These are phyloP conservation scores for Apophysomyces trapeziformis DNA, from an alignment of 371 early-diverging fungal species.

Conservation along the genomic window DNA sequence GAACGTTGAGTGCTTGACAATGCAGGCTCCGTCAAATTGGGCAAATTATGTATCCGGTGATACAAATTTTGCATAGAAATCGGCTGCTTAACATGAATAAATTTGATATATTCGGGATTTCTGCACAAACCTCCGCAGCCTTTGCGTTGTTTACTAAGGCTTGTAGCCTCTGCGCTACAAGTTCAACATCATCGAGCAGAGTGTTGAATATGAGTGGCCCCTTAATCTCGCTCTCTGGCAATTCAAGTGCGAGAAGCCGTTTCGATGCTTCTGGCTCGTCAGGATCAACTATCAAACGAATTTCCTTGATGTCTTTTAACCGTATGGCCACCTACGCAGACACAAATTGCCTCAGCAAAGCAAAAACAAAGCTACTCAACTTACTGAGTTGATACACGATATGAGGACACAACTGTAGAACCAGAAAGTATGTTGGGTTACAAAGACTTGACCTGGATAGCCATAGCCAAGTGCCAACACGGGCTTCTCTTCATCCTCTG, in stretches of 20 bases:
- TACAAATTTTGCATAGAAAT: not conserved
- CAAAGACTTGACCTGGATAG: slow-evolving; percentile 49
- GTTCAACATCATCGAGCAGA: slow-evolving; percentile 47
- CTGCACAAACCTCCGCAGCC: slow-evolving; percentile 21
- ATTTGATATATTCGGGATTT: not conserved
- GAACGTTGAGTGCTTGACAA: not conserved
- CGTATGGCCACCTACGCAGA: slow-evolving; percentile 32
- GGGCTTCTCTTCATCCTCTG: slow-evolving; percentile 22
- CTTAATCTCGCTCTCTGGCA: slow-evolving; percentile 21
- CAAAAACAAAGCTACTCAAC: not conserved
- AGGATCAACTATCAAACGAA: slow-evolving; percentile 44
- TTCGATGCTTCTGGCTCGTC: not conserved
- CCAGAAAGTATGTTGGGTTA: slow-evolving; percentile 55
- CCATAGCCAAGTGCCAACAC: slow-evolving; percentile 38
- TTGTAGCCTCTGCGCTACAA: slow-evolving; percentile 40
- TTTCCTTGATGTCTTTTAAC: slow-evolving; percentile 35
- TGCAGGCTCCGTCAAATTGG: not conserved
- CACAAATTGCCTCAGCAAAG: not conserved
- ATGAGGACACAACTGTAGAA: slow-evolving; percentile 51
- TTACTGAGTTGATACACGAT: slow-evolving; percentile 50
- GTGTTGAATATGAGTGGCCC: slow-evolving; percentile 42
- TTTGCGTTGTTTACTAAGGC: slow-evolving; percentile 50
- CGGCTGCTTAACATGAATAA: not conserved
- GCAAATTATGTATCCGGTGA: not conserved
- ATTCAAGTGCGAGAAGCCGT: slow-evolving; percentile 19